Base-by-base conservation (phyloP, 2,329 filamentous ascomycete species). In the Cylindrodendrum hubeiense region DNA sequence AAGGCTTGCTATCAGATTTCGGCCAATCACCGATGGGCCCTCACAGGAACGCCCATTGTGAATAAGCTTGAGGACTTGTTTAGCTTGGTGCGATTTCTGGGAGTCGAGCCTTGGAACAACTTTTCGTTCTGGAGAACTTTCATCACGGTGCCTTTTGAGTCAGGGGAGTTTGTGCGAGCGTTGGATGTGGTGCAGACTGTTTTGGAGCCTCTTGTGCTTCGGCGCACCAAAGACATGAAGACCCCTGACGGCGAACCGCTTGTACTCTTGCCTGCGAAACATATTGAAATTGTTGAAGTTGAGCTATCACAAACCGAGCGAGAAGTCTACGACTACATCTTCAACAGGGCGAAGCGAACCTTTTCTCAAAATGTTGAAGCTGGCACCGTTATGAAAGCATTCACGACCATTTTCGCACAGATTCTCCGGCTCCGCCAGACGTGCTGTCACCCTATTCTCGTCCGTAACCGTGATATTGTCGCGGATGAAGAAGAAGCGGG, bases 51-150 rank as follows among this genome's bases (percentile, higher is more conserved):
- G 1, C 96, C 96, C 0, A 98, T 99, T 61, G 95, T 99, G 71
- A 99, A 99, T 78, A 91, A 94, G 46, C 85, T 99, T 1, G 95
- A 98, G 78, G 96, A 98, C 79, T 83, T 99, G 15, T 98, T 98
- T 81, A 97, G 93, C 75, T 82, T 99, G 39, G 93, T 98, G 13
- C 90, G 93, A 3, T 99, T 98, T 80, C 83, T 99, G 12, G 91
- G 93, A 61, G 96, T 99, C 4, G 95, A 98, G 77, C 96, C 96
- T 0, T 99, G 96, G 96, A 96, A 92, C 75, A 98, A 98, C 78
- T 99, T 99, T 79, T 97, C 95, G 0, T 99, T 97, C 81, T 99
- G 96, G 96, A 95, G 95, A 77, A 98, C 96, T 0, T 99, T 99
- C 78, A 98, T 99, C 75, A 99, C 96, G 0, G 91, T 97, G 1